Conservation (phyloP, 768 basidiomycete species). For the Suillus brevipes region DNA sequence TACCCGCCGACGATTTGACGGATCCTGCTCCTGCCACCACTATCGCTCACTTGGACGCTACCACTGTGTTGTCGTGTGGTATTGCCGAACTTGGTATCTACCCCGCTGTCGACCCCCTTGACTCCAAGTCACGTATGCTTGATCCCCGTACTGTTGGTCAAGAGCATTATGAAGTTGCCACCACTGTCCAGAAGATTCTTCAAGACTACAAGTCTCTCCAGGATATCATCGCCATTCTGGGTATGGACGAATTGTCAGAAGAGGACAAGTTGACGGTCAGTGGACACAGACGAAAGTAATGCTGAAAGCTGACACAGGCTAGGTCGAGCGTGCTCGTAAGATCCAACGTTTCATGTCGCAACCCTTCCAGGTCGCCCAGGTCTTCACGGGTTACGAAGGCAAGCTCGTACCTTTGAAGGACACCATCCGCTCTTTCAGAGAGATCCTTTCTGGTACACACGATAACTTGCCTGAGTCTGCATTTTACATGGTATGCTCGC, state of each 20-base stretch:
- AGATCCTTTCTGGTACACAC: slow-evolving; percentile 89
- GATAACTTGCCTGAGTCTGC: slow-evolving; percentile 93
- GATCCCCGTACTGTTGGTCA: slow-evolving; percentile 97
- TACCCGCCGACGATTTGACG: slow-evolving; percentile 99
- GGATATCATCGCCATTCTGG: slow-evolving; percentile 99
- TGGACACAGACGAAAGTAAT: slow-evolving; percentile 17
- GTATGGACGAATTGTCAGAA: slow-evolving; percentile 99
- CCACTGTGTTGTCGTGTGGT: slow-evolving; percentile 98
- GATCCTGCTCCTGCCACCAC: slow-evolving; percentile 99
- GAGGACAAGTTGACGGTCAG: slow-evolving; percentile 98
- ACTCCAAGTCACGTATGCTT: slow-evolving; percentile 99
- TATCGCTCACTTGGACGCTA: slow-evolving; percentile 99
- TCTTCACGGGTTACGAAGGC: slow-evolving; percentile 99
- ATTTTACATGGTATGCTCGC: slow-evolving; percentile 83
- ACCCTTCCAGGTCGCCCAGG: slow-evolving; percentile 99
- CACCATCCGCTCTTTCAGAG: slow-evolving; percentile 95
- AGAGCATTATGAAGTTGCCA: slow-evolving; percentile 96
- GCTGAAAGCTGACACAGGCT: slow-evolving; percentile 5
- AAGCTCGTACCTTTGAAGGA: slow-evolving; percentile 96
- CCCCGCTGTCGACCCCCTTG: slow-evolving; percentile 98
- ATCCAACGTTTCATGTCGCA: slow-evolving; percentile 99
- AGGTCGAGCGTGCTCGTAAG: slow-evolving; percentile 98
- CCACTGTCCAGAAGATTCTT: slow-evolving; percentile 95
- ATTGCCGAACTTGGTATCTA: slow-evolving; percentile 99
- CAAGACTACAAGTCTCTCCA: slow-evolving; percentile 96